Evolutionary conservation across 2,329 filamentous ascomycete genomes (phyloP), one percentile per base, ranked within the genome.

Genomic region (Epichloe amarillans): DNA sequence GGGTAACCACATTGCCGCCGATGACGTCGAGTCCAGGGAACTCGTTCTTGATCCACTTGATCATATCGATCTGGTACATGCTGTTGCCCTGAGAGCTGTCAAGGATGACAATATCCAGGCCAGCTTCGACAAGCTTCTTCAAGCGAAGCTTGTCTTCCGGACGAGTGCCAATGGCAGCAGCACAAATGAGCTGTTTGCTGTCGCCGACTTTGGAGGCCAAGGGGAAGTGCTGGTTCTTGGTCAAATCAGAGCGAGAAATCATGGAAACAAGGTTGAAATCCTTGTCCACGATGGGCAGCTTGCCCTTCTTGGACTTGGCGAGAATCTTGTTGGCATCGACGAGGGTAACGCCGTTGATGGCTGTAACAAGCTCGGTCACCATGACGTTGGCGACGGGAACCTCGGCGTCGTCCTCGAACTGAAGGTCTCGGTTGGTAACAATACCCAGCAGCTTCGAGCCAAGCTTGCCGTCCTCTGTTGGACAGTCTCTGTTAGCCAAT

Each of bases 51-150:
- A 93, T 79, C 77, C 84, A 97, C 72, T 90, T 89, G 75, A 98
- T 82, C 93, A 98, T 98, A 55, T 95, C 88, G 57, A 97, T 84
- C 75, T 97, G 91, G 79, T 91, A 98, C 76, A 97, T 89, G 72
- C 86, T 93, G 80, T 97, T 97, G 59, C 93, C 93, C 74, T 98
- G 93, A 64, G 87, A 94, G 72, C 86, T 93, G 76, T 98, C 93
- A 49, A 98, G 80, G 61, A 98, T 77, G 58, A 96, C 90, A 66
- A 98, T 86, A 64, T 98, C 93, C 48, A 98, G 80, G 55, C 93
- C 93, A 60, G 93, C 93, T 52, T 96, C 91, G 40, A 95, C 90
- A 45, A 98, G 82, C 69, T 88, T 85, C 70, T 85, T 74, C 42
- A 98, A 79, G 59, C 93, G 84, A 52, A 74, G 69, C 76, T 95